Evolutionary conservation across 1,284 basidiomycete species (phyloP).

Genomic region (Ceratobasidium sp.): DNA sequence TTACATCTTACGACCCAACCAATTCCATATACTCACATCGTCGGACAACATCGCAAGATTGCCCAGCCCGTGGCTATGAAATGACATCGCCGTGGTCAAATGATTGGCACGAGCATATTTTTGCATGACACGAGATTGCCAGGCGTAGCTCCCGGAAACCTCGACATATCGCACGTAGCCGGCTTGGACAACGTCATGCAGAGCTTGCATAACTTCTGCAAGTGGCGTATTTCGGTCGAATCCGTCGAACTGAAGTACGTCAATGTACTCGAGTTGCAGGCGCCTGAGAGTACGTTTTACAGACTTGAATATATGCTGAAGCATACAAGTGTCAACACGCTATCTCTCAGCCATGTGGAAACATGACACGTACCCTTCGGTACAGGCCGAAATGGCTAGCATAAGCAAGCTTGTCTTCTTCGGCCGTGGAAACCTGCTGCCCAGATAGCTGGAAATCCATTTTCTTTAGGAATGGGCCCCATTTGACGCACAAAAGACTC

Average conservation of each 20-base stretch:
- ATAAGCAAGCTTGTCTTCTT: constrained; percentile 51
- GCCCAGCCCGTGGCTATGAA: constrained; percentile 14
- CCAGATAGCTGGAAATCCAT: constrained; percentile 45
- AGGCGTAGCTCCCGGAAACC: constrained; percentile 27
- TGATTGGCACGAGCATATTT: constrained; percentile 17
- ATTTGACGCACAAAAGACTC: constrained; percentile 46
- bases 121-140: constrained; percentile 36
- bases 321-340: constrained; percentile 48
- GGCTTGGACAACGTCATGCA: constrained; percentile 30
- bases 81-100: constrained; percentile 20
- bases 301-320: constrained; percentile 39
- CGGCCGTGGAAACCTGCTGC: constrained; percentile 51
- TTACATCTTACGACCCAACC: background rate
- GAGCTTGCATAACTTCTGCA: constrained; percentile 32
- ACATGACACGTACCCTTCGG: constrained; percentile 53
- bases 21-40: constrained; percentile 3
- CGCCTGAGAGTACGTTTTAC: constrained; percentile 28
- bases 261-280: constrained; percentile 26
- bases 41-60: background rate
- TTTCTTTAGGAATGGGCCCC: background rate
- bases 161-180: constrained; percentile 38
- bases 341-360: constrained; percentile 46
- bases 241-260: constrained; percentile 32
- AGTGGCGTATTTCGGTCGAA: constrained; percentile 26
- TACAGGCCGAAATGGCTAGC: constrained; percentile 58